Conservation (phyloP, 352 stramenopile genomes). For the Paralagenidium karlingii region DNA sequence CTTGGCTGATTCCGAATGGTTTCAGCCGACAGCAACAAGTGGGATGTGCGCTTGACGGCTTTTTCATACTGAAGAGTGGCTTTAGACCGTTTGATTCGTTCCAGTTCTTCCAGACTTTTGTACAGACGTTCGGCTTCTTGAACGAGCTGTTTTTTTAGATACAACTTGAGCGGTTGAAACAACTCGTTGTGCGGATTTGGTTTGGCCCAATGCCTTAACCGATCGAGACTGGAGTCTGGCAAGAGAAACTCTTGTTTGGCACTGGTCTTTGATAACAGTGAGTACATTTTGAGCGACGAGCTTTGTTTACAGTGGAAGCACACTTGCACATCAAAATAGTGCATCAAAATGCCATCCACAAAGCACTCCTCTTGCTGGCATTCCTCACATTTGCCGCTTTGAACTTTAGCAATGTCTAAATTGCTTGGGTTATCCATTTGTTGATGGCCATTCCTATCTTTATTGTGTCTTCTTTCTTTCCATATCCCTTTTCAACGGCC, state of each 20-base stretch:
- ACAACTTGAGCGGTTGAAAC: constrained; percentile 55
- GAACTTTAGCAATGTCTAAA: too few species aligned
- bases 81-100: constrained; percentile 28
- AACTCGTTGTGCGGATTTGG: constrained; percentile 49
- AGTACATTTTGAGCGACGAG: constrained; percentile 32
- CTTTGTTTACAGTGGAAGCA: constrained; percentile 57
- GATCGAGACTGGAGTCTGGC: constrained; percentile 31
- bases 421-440: too few species aligned
- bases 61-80: background rate
- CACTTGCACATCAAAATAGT: constrained; percentile 39
- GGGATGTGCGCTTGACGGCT: constrained; percentile 7
- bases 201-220: constrained; percentile 17
- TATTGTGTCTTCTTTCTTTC: too few species aligned
- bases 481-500: too few species aligned
- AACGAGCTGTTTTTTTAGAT: constrained; percentile 33
- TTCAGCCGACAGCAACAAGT: constrained; percentile 23
- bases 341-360: constrained; percentile 28
- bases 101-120: constrained; percentile 20
- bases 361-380: constrained; percentile 29
- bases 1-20: constrained; percentile 4
- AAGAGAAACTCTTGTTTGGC: constrained; percentile 43
- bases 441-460: too few species aligned
- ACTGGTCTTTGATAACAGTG: constrained; percentile 43
- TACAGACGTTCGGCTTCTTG: constrained; percentile 41
- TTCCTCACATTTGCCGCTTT: too few species aligned